Percentiles rank a stretch among this genome's conserved stretches.
These are phyloP conservation scores for Diaporthe vaccinii DNA, from an alignment of 2,329 filamentous ascomycete species.

Conservation along the genomic window DNA sequence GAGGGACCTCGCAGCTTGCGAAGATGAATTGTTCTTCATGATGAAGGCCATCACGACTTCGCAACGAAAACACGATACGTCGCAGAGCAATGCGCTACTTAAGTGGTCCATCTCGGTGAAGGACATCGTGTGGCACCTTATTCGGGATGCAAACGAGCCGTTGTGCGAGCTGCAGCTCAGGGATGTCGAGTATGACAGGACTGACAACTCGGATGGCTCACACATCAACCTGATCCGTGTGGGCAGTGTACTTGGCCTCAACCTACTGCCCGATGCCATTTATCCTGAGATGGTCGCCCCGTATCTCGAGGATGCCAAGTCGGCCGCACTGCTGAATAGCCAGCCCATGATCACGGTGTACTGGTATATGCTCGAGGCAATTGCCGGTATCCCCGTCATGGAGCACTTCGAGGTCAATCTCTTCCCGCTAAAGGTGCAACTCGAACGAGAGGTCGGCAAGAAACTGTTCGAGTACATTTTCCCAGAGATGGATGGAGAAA, in stretches of 20 bases:
- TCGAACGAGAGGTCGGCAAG: slow-evolving; percentile 93
- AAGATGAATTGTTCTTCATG: slow-evolving; percentile 98
- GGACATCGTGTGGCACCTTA: slow-evolving; percentile 97
- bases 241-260: slow-evolving; percentile 88
- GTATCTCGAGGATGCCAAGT: slow-evolving; percentile 76
- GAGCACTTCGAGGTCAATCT: slow-evolving; percentile 96
- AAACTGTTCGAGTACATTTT: slow-evolving; percentile 98
- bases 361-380: slow-evolving; percentile 98
- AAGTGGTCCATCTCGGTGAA: slow-evolving; percentile 95
- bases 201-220: slow-evolving; percentile 96
- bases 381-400: slow-evolving; percentile 96
- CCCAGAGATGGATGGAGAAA: slow-evolving; percentile 79
- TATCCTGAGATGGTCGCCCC: slow-evolving; percentile 97
- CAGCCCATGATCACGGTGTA: slow-evolving; percentile 92
- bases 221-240: slow-evolving; percentile 94
- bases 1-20: slow-evolving; percentile 87
- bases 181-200: slow-evolving; percentile 92
- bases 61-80: slow-evolving; percentile 85
- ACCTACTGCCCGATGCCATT: slow-evolving; percentile 88
- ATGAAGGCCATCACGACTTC: slow-evolving; percentile 99
- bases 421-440: slow-evolving; percentile 92
- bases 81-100: slow-evolving; percentile 82
- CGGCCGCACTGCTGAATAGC: slow-evolving; percentile 67
- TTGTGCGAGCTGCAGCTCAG: slow-evolving; percentile 93
- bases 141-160: slow-evolving; percentile 87